These are phyloP conservation scores for Cynanchum wilfordii DNA, from an alignment of 257 asterid genomes.

Conservation along the genomic window DNA sequence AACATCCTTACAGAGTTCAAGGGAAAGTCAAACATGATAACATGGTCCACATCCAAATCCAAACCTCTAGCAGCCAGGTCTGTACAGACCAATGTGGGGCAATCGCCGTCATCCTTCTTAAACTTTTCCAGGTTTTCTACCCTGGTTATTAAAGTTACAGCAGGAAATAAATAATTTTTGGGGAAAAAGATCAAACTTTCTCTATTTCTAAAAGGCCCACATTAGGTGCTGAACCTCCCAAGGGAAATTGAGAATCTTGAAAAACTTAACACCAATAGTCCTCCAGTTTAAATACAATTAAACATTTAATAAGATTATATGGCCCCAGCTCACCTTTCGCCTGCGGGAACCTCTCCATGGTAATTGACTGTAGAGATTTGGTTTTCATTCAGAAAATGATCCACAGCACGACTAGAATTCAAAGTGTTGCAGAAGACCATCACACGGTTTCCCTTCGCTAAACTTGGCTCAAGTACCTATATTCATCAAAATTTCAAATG, in stretches of 20 bases:
- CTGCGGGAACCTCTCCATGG: conserved; percentile 99
- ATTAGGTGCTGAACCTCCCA: no score
- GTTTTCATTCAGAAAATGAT: conserved; percentile 78
- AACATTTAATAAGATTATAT: neutral
- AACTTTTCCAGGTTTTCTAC: conserved; percentile 75
- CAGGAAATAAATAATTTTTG: conserved; percentile 4
- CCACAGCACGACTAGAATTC: conserved; percentile 97
- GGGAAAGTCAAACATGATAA: conserved; percentile 96
- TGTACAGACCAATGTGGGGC: conserved; percentile 97
- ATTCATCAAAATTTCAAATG: conserved; percentile 12
- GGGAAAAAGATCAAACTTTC: neutral
- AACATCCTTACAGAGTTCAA: conserved; percentile 68
- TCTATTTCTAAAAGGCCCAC: neutral
- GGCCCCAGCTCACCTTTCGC: conserved; percentile 59
- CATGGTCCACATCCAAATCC: conserved; percentile 98
- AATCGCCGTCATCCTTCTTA: conserved; percentile 86
- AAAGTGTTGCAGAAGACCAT: conserved; percentile 98
- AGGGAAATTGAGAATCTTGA: neutral
- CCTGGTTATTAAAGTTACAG: conserved; percentile 33
- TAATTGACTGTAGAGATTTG: conserved; percentile 87
- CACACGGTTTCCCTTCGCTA: conserved; percentile 91
- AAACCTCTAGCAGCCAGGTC: conserved; percentile 98
- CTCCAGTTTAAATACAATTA: neutral
- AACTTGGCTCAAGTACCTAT: conserved; percentile 99
- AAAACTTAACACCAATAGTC: neutral